A percentile compares a stretch with the other conserved stretches of the same genome.
These are phyloP conservation scores for Thalassiosira hispida DNA, from an alignment of 352 stramenopile species.

Conservation along the genomic window DNA sequence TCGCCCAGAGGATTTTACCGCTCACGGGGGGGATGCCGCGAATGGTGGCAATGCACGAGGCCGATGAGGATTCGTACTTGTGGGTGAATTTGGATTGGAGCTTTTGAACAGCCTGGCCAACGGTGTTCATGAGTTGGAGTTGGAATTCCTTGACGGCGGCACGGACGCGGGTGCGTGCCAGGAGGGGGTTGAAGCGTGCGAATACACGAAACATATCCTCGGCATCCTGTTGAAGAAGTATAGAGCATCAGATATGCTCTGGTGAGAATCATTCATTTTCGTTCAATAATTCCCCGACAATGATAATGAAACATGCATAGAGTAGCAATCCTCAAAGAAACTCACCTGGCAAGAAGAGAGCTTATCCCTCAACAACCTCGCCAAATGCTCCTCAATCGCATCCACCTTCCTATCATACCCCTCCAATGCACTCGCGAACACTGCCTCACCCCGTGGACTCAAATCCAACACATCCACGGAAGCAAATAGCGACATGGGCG, in stretches of 20 bases:
- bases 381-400: conserved; percentile 83
- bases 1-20: conserved; percentile 98
- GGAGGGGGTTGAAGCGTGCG: conserved; percentile 97
- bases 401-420: conserved; percentile 84
- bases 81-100: conserved; percentile 89
- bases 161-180: conserved; percentile 93
- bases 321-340: conserved; percentile 14
- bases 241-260: neutral
- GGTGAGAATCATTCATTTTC: neutral
- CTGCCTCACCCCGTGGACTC: conserved; percentile 57
- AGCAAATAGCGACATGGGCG: conserved; percentile 72
- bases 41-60: conserved; percentile 92
- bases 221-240: conserved; percentile 85
- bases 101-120: conserved; percentile 95
- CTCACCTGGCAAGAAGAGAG: conserved; percentile 75
- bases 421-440: conserved; percentile 73
- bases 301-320: conserved; percentile 11
- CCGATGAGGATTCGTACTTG: conserved; percentile 96
- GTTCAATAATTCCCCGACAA: conserved; percentile 8
- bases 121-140: conserved; percentile 97
- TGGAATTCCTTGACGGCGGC: conserved; percentile 98
- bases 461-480: conserved; percentile 81
- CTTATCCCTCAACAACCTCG: conserved; percentile 79
- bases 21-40: conserved; percentile 97
- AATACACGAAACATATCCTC: conserved; percentile 92